Evolutionary conservation across 1,139 yeast species (phyloP).

Genomic region (Taphrina pruni): DNA sequence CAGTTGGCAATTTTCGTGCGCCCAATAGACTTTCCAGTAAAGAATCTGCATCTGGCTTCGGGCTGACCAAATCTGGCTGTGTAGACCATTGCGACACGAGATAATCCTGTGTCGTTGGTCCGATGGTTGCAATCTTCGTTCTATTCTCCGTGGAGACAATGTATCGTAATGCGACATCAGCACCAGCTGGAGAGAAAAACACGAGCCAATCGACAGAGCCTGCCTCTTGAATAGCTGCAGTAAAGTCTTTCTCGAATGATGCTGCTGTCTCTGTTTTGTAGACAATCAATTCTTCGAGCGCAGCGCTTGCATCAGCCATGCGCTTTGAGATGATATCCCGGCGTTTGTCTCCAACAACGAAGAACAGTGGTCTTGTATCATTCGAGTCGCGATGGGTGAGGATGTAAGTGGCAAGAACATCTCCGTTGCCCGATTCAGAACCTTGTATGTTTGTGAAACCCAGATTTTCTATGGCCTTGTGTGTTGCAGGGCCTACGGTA

Average conservation of each 20-base stretch:
- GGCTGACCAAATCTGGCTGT: conserved; percentile 67
- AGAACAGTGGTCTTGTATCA: conserved; percentile 54
- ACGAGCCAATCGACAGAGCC: conserved; percentile 63
- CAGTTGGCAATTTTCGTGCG: neutral
- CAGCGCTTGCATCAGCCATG: conserved; percentile 49
- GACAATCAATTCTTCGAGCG: conserved; percentile 44
- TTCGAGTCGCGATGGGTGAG: conserved; percentile 49
- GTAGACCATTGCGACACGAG: conserved; percentile 59
- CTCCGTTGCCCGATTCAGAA: conserved; percentile 78
- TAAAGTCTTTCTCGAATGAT: conserved; percentile 25
- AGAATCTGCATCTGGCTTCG: conserved; percentile 26
- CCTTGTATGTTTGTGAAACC: conserved; percentile 76
- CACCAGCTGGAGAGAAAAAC: conserved; percentile 91
- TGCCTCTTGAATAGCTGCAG: neutral
- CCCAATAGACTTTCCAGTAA: conserved; percentile 2
- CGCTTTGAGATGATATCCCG: conserved; percentile 78
- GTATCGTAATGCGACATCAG: conserved; percentile 60
- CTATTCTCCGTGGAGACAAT: conserved; percentile 52
- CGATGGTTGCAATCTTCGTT: conserved; percentile 74
- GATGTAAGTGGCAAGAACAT: conserved; percentile 68
- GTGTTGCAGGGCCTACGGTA: conserved; percentile 94
- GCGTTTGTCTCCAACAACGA: conserved; percentile 85
- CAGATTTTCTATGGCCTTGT: conserved; percentile 60
- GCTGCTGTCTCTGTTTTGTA: conserved; percentile 30
- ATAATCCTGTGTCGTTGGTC: conserved; percentile 86